These are phyloP conservation scores for Begonia loranthoides DNA, from an alignment of 306 rosid genomes.

Conservation along the genomic window DNA sequence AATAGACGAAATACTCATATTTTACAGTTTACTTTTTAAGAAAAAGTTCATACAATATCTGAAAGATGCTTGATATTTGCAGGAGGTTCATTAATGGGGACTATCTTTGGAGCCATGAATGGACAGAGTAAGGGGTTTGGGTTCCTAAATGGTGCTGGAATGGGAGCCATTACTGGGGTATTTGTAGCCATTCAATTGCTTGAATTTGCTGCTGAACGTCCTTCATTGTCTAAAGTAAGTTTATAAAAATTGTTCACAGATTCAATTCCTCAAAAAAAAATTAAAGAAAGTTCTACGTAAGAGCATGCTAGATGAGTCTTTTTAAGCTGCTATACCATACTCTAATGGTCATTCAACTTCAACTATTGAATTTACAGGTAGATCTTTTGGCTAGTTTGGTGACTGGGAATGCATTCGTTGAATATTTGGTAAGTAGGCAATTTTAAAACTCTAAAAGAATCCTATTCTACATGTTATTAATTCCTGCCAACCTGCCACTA, in stretches of 20 bases:
- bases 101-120: slow-evolving; percentile 1
- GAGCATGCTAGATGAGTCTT: not conserved
- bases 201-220: not conserved
- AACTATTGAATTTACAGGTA: slow-evolving; percentile 12
- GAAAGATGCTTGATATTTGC: not conserved
- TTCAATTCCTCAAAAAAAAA: not conserved
- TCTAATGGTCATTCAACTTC: not conserved
- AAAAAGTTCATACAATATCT: no score
- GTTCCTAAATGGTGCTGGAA: not conserved
- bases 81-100: not conserved
- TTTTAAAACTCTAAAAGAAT: not conserved
- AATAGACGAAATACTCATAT: not conserved
- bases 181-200: slow-evolving; percentile 1
- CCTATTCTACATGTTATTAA: not conserved
- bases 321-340: not conserved
- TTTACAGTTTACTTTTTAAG: no score
- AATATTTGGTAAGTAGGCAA: slow-evolving; percentile 19
- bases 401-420: slow-evolving; percentile 26
- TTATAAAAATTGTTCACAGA: not conserved
- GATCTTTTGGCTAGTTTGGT: slow-evolving; percentile 23
- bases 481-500: no score
- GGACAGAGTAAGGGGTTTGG: not conserved
- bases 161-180: not conserved
- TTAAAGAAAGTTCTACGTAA: no score
- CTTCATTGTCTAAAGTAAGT: not conserved